These are phyloP conservation scores for Elaeis oleifera DNA, from an alignment of 202 grass and related monocot species.

Conservation along the genomic window DNA sequence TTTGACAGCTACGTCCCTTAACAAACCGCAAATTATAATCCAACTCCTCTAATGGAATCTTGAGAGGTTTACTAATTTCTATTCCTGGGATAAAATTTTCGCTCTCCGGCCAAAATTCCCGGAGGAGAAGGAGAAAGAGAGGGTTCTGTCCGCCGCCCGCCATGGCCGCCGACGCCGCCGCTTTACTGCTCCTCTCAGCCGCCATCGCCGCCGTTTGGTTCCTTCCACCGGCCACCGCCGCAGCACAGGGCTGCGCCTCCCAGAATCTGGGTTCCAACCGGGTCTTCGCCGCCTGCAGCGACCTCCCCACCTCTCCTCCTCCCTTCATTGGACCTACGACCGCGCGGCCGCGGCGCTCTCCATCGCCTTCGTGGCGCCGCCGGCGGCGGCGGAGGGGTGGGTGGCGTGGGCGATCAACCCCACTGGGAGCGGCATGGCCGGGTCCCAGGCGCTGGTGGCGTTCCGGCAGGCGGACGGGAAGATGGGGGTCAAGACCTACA, in stretches of 20 bases:
- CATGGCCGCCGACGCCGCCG: slow-evolving; percentile 16
- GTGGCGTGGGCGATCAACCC: slow-evolving; percentile 81
- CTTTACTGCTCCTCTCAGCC: slow-evolving; percentile 27
- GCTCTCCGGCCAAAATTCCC: too few species aligned
- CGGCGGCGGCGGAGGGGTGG: slow-evolving; percentile 35
- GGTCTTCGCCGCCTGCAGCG: slow-evolving; percentile 43
- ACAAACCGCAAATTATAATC: too few species aligned
- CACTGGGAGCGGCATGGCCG: slow-evolving; percentile 40
- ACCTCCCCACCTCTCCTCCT: slow-evolving; percentile 37
- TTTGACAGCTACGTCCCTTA: too few species aligned
- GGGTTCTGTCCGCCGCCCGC: neutral
- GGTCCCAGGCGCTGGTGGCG: slow-evolving; percentile 61
- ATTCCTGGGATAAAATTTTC: too few species aligned
- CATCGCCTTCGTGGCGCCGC: slow-evolving; percentile 54
- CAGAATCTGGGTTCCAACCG: slow-evolving; percentile 38
- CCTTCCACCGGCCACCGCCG: neutral
- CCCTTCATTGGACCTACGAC: slow-evolving; percentile 72
- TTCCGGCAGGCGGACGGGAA: slow-evolving; percentile 17
- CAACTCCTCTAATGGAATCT: too few species aligned
- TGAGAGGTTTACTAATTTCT: too few species aligned
- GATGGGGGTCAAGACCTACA: slow-evolving; percentile 54
- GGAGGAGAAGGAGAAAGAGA: too few species aligned
- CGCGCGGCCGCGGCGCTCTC: slow-evolving; percentile 29
- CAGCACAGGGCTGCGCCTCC: slow-evolving; percentile 23
- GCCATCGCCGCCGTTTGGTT: neutral